Conservation (phyloP, 768 basidiomycete genomes). For the Lyophyllum decastes region DNA sequence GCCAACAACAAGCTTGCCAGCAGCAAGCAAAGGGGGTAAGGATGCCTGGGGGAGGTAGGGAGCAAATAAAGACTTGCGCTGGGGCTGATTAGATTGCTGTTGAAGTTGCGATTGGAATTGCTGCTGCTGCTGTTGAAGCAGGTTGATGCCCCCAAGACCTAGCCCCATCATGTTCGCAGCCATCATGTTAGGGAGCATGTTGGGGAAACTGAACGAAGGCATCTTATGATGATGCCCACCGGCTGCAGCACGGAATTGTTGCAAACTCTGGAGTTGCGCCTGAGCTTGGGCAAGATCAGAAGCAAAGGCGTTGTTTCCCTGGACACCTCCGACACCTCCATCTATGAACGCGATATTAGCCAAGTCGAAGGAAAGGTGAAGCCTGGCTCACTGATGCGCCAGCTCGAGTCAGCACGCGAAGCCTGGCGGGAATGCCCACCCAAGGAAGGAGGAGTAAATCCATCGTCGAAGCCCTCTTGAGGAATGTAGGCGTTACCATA, state of each 20-base stretch:
- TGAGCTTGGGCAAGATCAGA: slow-evolving; percentile 95
- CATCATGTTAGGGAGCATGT: slow-evolving; percentile 98
- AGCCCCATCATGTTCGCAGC: slow-evolving; percentile 96
- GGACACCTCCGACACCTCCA: slow-evolving; percentile 71
- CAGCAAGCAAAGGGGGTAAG: slow-evolving; percentile 91
- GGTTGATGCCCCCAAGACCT: slow-evolving; percentile 76
- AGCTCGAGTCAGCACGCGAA: slow-evolving; percentile 79
- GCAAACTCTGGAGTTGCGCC: slow-evolving; percentile 92
- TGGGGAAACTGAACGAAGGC: slow-evolving; percentile 97
- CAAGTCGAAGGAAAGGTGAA: neutral
- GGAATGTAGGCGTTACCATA: slow-evolving; percentile 45
- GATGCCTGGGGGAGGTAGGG: slow-evolving; percentile 98
- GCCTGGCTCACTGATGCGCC: slow-evolving; percentile 79
- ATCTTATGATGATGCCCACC: slow-evolving; percentile 96
- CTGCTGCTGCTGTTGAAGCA: slow-evolving; percentile 91
- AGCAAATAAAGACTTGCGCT: slow-evolving; percentile 97
- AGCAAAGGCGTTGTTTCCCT: slow-evolving; percentile 64
- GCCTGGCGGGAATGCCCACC: slow-evolving; percentile 75
- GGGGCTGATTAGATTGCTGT: slow-evolving; percentile 88
- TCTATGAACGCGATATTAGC: slow-evolving; percentile 40
- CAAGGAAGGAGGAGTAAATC: slow-evolving; percentile 63
- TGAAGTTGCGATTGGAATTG: slow-evolving; percentile 96
- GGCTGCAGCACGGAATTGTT: slow-evolving; percentile 94
- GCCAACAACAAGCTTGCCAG: slow-evolving; percentile 97
- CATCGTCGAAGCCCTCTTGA: slow-evolving; percentile 79